Percentiles rank a stretch among this genome's conserved stretches.
These are phyloP conservation scores for Cylindrodendrum hubeiense DNA, from an alignment of 2,329 filamentous ascomycete species.

Conservation along the genomic window DNA sequence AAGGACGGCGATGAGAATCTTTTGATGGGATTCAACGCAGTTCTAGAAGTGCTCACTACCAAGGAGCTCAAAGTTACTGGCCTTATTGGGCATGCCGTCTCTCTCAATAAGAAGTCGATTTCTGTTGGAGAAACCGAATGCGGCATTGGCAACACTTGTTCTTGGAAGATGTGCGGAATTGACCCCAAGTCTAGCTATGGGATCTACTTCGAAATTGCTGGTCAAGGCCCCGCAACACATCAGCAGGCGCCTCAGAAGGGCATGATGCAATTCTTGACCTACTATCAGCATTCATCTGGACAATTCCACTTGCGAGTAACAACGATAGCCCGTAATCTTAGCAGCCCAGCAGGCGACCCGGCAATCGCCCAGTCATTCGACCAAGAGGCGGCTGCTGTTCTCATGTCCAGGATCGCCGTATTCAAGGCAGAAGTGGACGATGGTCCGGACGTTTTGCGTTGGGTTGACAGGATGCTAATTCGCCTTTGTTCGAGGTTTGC, in stretches of 20 bases:
- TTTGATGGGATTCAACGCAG: conserved; percentile 98
- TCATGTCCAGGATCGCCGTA: conserved; percentile 99
- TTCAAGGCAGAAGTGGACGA: conserved; percentile 99
- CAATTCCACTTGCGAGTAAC: conserved; percentile 97
- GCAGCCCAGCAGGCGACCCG: conserved; percentile 93
- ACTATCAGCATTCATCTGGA: conserved; percentile 97
- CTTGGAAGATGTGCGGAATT: conserved; percentile 99
- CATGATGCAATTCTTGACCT: conserved; percentile 98
- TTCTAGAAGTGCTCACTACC: conserved; percentile 93
- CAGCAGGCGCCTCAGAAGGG: conserved; percentile 91
- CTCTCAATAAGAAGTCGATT: conserved; percentile 96
- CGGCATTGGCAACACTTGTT: conserved; percentile 97
- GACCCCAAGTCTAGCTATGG: conserved; percentile 94
- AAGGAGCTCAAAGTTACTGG: conserved; percentile 99
- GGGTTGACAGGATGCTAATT: conserved; percentile 99
- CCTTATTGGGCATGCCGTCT: conserved; percentile 95
- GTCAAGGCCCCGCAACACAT: conserved; percentile 88
- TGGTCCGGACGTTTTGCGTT: conserved; percentile 96
- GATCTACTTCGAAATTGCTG: conserved; percentile 97
- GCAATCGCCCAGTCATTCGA: conserved; percentile 97
- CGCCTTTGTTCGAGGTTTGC: conserved; percentile 95
- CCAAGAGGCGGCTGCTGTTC: conserved; percentile 95
- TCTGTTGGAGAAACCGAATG: conserved; percentile 98
- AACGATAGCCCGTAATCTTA: conserved; percentile 90
- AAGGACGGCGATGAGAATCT: conserved; percentile 96